Evolutionary conservation across 2,329 filamentous ascomycete genomes (phyloP).

Genomic region (Trichoderma lentiforme): DNA sequence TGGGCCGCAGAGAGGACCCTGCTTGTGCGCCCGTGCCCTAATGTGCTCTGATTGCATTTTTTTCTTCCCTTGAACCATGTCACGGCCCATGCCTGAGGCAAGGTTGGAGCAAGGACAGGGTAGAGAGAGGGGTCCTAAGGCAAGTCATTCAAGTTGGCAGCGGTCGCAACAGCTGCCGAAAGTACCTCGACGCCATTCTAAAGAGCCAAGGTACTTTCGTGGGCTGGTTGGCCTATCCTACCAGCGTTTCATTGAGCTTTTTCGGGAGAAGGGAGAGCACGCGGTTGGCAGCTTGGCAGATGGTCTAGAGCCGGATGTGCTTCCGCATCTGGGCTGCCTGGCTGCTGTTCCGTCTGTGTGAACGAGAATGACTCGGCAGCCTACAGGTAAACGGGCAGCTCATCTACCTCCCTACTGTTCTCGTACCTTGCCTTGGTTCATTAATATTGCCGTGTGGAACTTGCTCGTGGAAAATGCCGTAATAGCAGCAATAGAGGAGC

Average conservation of each 20-base stretch:
- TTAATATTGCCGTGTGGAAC: not conserved
- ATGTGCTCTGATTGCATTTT: not conserved
- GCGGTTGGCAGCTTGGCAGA: constrained; percentile 1
- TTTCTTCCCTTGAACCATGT: not conserved
- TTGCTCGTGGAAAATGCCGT: not conserved
- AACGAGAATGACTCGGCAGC: not conserved
- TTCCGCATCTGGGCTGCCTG: not conserved
- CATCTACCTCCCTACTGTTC: not conserved
- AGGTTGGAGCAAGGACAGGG: not conserved
- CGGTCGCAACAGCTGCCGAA: not conserved
- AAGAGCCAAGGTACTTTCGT: not conserved
- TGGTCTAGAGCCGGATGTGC: not conserved
- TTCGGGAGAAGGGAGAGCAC: not conserved
- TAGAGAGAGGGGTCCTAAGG: not conserved
- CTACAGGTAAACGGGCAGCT: not conserved
- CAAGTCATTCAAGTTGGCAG: not conserved
- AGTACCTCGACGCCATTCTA: not conserved
- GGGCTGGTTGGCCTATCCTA: not conserved
- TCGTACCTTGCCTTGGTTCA: not conserved
- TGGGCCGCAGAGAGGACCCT: not conserved
- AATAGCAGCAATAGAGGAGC: not conserved
- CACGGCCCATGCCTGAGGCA: not conserved
- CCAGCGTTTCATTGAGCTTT: not conserved
- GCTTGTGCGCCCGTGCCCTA: not conserved
- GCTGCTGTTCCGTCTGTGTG: not conserved